Evolutionary conservation across 306 rosid species (phyloP), one percentile per base, ranked within the genome.

Genomic region (Rosa persica): DNA sequence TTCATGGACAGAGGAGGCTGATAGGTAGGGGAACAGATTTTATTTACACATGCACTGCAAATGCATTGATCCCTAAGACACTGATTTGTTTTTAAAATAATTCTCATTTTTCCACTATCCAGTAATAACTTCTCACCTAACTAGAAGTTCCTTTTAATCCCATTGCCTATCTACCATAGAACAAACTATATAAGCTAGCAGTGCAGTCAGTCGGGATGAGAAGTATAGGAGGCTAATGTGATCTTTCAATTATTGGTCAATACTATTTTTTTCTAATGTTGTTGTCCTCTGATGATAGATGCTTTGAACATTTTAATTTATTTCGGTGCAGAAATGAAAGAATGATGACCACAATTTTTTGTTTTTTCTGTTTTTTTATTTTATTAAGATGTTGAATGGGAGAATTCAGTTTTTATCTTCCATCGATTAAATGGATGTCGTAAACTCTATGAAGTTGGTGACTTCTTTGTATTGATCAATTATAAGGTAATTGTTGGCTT

Each of bases 1-100:
- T 81, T 23, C 78, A 55, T 93, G 98, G 97, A 91, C 93, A 77
- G 98, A 95, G 82, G 90, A 87, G 84, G 83, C 95, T 81, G 97
- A 95, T 79, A 89, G 98, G 98, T 95, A 86, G 81, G 86, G 64
- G 69, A 75, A 55, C 27, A 22, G 1, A 9, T 67, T 20, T 30
- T 64, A 34, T 36, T 16, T 16, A 66, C 70, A 17, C 16, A 19
- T 38, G 71, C 27, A 66, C 71, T 30, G 42, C 1, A 6, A 62
- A 16, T 61, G 19, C 67, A 27, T 19, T 61, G 17, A 34, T 2
- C 36, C 22, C 22, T 38, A 17, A 36, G n/a, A 38, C 42, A 62
- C 70, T 36, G 12, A 65, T 65, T 19, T 65, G 38, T 38, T 65
- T 30, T 65, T 13, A 16, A 36, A 38, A 36, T 23, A 65, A 9